phyloP scores from a whole-genome alignment of 306 rosid species.

The Oxytropis ochrocephala region DNA sequence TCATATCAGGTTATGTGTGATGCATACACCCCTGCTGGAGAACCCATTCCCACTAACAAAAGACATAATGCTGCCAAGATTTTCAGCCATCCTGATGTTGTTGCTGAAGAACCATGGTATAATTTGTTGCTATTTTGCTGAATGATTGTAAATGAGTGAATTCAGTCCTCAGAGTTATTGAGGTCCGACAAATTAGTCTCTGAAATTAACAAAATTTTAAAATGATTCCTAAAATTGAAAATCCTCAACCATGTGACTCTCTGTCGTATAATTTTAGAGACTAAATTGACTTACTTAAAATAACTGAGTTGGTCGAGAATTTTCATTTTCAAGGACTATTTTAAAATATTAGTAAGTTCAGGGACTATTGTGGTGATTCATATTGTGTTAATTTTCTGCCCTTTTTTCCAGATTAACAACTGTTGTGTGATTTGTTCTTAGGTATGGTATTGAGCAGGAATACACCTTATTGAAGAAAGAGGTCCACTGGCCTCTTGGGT shows the following conservation, averaged over 20 bases:
- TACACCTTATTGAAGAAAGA: conserved; percentile 58
- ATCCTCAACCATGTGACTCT: no score
- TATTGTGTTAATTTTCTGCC: not conserved
- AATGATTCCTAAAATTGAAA: no score
- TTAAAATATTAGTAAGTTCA: no score
- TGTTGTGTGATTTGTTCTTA: conserved; percentile 25
- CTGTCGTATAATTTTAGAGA: no score
- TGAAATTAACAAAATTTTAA: no score
- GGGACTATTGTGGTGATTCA: no score
- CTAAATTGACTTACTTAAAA: no score
- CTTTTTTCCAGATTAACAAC: not conserved
- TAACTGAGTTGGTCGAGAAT: no score
- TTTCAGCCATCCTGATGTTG: conserved; percentile 53
- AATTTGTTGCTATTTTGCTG: not conserved
- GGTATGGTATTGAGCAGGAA: conserved; percentile 84
- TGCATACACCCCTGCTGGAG: conserved; percentile 60
- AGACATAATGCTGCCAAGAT: conserved; percentile 50
- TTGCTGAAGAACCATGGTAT: conserved; percentile 49
- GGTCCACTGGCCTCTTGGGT: conserved; percentile 52
- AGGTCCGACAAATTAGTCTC: no score
- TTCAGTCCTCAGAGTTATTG: no score
- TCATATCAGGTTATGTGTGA: conserved; percentile 48
- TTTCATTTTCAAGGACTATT: no score
- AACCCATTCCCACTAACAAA: conserved; percentile 58
- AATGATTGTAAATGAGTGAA: not conserved